Evolutionary conservation across 371 early-diverging fungal species (phyloP).

Genomic region (Saksenaea oblongispora): DNA sequence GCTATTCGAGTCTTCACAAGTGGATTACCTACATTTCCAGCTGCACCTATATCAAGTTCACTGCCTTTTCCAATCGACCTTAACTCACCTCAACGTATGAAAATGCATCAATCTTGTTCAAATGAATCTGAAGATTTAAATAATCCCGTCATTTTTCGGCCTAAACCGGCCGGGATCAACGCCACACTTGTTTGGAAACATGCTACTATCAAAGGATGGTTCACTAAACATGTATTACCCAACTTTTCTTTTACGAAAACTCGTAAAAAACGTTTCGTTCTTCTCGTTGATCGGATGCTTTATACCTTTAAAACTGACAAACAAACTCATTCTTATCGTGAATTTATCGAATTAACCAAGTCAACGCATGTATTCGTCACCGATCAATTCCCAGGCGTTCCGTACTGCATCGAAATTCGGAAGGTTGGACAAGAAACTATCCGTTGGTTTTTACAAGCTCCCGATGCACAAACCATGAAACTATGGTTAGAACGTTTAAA

Average conservation of each 20-base stretch:
- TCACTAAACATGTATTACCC: slow-evolving; percentile 35
- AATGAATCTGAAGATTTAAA: neutral
- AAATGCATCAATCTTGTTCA: neutral
- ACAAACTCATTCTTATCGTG: slow-evolving; percentile 23
- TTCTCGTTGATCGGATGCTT: slow-evolving; percentile 35
- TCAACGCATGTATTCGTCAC: slow-evolving; percentile 37
- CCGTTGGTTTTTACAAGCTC: slow-evolving; percentile 37
- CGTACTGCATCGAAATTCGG: slow-evolving; percentile 37
- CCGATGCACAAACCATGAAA: slow-evolving; percentile 34
- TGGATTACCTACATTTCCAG: neutral
- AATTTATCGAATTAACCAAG: slow-evolving; percentile 34
- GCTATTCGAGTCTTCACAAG: neutral
- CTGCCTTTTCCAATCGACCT: neutral
- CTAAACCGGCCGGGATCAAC: neutral
- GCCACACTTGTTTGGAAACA: slow-evolving; percentile 16
- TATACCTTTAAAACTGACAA: slow-evolving; percentile 37
- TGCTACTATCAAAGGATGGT: slow-evolving; percentile 30
- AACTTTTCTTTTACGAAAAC: slow-evolving; percentile 36
- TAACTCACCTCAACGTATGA: neutral
- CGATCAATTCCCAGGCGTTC: slow-evolving; percentile 29
- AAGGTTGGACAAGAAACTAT: slow-evolving; percentile 16
- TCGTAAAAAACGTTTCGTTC: slow-evolving; percentile 28
- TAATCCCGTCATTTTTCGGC: neutral
- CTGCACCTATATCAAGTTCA: neutral
- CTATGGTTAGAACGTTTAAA: slow-evolving; percentile 35